phyloP scores from a whole-genome alignment of 169 alveolate genomes.

The Plasmodium adleri region DNA sequence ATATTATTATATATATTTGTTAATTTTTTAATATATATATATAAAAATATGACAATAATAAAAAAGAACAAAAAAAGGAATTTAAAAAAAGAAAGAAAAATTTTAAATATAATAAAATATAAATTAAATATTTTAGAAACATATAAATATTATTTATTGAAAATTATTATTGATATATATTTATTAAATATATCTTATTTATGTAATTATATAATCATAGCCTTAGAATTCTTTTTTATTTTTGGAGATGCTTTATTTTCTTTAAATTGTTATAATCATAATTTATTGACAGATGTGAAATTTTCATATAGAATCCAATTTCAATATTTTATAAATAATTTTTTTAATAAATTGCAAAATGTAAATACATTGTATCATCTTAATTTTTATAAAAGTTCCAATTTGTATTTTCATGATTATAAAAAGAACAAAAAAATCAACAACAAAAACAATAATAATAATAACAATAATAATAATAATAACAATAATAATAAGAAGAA shows the following conservation, averaged over 20 bases:
- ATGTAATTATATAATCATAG: slow-evolving; percentile 45
- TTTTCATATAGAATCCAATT: slow-evolving; percentile 5
- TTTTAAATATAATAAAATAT: not conserved
- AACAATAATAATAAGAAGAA: too few species aligned
- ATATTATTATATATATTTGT: slow-evolving; percentile 9
- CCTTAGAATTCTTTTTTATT: slow-evolving; percentile 26
- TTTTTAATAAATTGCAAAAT: slow-evolving; percentile 27
- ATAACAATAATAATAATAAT: too few species aligned
- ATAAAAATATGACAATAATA: slow-evolving; percentile 8
- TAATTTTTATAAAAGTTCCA: slow-evolving; percentile 17
- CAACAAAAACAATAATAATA: too few species aligned
- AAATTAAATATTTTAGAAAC: slow-evolving; percentile 19
- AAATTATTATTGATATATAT: slow-evolving; percentile 15
- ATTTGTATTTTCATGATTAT: slow-evolving; percentile 53
- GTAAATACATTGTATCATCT: slow-evolving; percentile 48
- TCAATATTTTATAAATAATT: slow-evolving; percentile 27
- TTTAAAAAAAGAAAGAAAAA: too few species aligned
- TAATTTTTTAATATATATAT: slow-evolving; percentile 18
- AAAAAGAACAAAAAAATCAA: not conserved
- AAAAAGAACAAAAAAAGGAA: not conserved
- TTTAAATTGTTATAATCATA: slow-evolving; percentile 14
- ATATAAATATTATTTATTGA: slow-evolving; percentile 44
- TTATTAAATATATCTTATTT: slow-evolving; percentile 58
- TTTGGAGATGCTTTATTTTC: slow-evolving; percentile 24
- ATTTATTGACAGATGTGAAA: slow-evolving; percentile 18